Conservation (phyloP, 2,329 filamentous ascomycete species). For the Botrytis hyacinthi region DNA sequence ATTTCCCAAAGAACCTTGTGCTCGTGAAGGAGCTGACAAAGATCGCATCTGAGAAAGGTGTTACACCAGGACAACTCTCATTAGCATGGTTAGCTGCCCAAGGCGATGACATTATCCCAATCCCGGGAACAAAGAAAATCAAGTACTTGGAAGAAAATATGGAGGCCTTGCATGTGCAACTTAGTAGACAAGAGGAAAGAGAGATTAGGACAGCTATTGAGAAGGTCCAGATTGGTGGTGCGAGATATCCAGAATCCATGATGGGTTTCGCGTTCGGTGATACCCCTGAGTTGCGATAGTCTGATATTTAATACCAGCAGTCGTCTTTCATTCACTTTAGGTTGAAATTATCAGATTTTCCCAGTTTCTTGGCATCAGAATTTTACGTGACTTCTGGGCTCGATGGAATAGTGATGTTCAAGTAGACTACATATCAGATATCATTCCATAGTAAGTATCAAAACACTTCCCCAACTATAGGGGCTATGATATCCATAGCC, state of each 20-base stretch:
- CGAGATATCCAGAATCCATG: constrained; percentile 47
- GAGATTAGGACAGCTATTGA: constrained; percentile 40
- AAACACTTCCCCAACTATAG: not conserved
- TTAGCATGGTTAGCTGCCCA: constrained; percentile 53
- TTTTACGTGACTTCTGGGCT: not conserved
- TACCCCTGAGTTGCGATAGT: constrained; percentile 27
- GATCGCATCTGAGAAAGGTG: constrained; percentile 50
- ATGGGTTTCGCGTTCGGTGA: constrained; percentile 23
- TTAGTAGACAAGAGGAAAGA: constrained; percentile 26
- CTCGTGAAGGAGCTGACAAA: constrained; percentile 46
- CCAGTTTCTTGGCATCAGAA: not conserved
- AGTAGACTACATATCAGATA: not conserved
- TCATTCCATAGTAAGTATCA: not conserved
- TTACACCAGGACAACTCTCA: constrained; percentile 50
- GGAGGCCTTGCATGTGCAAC: constrained; percentile 26
- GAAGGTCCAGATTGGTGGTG: constrained; percentile 50
- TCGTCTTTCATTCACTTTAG: not conserved
- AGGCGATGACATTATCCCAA: constrained; percentile 52
- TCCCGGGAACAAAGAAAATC: constrained; percentile 52
- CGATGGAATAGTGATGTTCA: not conserved
- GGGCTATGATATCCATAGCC: not conserved
- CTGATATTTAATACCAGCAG: not conserved
- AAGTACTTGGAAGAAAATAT: constrained; percentile 43
- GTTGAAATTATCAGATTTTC: not conserved
- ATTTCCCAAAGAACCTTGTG: constrained; percentile 50